Evolutionary conservation across 2,329 filamentous ascomycete genomes (phyloP), one percentile per base, ranked within the genome.

Genomic region (Colletotrichum tropicicola): DNA sequence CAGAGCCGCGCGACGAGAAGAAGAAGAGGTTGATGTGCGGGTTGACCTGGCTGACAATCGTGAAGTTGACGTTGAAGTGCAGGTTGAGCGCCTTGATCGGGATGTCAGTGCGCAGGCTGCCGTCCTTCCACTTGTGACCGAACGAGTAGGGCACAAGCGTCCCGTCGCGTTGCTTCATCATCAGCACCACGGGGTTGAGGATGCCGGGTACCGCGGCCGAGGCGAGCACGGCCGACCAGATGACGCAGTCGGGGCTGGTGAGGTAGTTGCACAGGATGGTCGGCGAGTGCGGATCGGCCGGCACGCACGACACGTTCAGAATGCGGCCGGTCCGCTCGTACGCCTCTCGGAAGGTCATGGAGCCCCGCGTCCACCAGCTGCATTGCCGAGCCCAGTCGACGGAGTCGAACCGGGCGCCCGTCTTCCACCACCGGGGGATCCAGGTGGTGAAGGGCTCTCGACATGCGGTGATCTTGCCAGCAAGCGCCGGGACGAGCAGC

Each of bases 111-210:
- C 96, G 88, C 58, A 99, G 81, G 70, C 92, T 96, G 56, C 96
- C 96, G 75, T 99, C 96, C 78, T 99, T 99, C 96, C 96, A 99
- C 80, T 98, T 98, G 82, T 98, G 94, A 0, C 96, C 96, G 74
- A 99, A 99, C 0, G 93, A 97, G 78, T 97, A 99, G 0, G 96
- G 96, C 0, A 89, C 88, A 4, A 99, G 83, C 2, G 84, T 89
- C 1, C 94, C 94, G 65, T 94, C 87, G 17, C 85, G 83, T 56
- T 87, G 92, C 80, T 97, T 97, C 83, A 97, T 94, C 83, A 93
- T 92, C 7, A 99, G 88, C 1, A 99, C 95, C 3, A 97, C 92
- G 0, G 96, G 96, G 73, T 98, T 98, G 35, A 98, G 82, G 61
- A 99, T 98, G 2, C 96, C 96, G 0, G 96, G 96, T 0, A 99